Evolutionary conservation across 441 rosid genomes (phyloP).

Genomic region (Rhodomyrtus psidioides): DNA sequence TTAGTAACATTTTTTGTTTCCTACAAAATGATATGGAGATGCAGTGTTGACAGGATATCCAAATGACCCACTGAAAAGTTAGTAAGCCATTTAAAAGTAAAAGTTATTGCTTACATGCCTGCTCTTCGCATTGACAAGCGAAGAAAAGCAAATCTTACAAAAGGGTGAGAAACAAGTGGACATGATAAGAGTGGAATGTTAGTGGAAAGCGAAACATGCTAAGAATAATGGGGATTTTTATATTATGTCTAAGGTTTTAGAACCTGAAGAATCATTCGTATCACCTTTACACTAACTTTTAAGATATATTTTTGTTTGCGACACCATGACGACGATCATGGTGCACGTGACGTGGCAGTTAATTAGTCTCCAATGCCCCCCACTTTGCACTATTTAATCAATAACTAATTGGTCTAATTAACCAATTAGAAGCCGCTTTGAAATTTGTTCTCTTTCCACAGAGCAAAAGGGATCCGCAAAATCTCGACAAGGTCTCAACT

Average conservation of each 20-base stretch:
- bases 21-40: not conserved
- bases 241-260: not conserved
- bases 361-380: not conserved
- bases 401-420: not conserved
- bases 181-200: conserved; percentile 13
- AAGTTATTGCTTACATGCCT: not conserved
- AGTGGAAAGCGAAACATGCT: conserved; percentile 13
- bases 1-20: not conserved
- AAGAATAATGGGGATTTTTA: not conserved
- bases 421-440: not conserved
- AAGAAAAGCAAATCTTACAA: not conserved
- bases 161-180: not conserved
- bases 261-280: not conserved
- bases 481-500: not conserved
- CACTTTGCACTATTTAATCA: not conserved
- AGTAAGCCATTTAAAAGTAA: not conserved
- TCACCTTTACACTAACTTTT: not conserved
- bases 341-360: not conserved
- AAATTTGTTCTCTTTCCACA: not conserved
- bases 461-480: not conserved
- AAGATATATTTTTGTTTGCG: not conserved
- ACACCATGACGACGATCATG: not conserved
- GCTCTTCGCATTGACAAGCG: not conserved
- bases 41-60: not conserved
- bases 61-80: not conserved